Conservation (phyloP, 2,329 filamentous ascomycete species). For the Fusarium robinianum region DNA sequence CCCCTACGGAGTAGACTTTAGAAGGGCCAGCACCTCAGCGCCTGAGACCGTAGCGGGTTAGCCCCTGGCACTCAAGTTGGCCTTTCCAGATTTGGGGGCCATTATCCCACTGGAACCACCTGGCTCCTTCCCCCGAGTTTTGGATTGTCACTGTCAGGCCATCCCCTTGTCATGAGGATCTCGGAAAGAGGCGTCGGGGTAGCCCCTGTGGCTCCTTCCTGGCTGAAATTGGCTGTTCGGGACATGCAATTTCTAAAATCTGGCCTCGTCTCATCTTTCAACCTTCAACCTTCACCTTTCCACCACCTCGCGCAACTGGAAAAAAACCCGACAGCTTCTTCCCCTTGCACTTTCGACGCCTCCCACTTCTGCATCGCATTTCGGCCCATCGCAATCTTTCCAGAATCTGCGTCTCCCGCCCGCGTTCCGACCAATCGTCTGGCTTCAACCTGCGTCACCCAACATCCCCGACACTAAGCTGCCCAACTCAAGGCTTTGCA, state of each 20-base stretch:
- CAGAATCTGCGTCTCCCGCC: slow-evolving; percentile 27
- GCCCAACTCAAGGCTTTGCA: slow-evolving; percentile 20
- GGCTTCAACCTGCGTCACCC: slow-evolving; percentile 15
- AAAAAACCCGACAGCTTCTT: too few species aligned
- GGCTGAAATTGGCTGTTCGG: slow-evolving; percentile 20
- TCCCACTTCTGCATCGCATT: neutral
- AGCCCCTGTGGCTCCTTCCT: slow-evolving; percentile 29
- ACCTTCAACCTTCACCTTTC: slow-evolving; percentile 9
- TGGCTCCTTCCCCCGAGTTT: slow-evolving; percentile 32
- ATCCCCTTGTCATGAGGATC: too few species aligned
- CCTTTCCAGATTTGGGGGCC: neutral
- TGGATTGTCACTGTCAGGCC: slow-evolving; percentile 30
- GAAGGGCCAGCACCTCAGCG: neutral
- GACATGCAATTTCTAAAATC: slow-evolving; percentile 28
- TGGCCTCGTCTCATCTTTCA: slow-evolving; percentile 22
- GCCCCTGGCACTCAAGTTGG: too few species aligned
- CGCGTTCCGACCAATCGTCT: slow-evolving; percentile 27
- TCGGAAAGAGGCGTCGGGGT: slow-evolving; percentile 23
- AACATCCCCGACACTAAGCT: slow-evolving; percentile 19
- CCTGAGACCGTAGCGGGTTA: too few species aligned
- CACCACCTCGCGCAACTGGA: slow-evolving; percentile 12
- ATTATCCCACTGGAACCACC: slow-evolving; percentile 28
- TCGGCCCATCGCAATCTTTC: slow-evolving; percentile 8
- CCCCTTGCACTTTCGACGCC: neutral
- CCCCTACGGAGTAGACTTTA: neutral